phyloP scores from a whole-genome alignment of 306 rosid genomes.

The Fragaria vesca region DNA sequence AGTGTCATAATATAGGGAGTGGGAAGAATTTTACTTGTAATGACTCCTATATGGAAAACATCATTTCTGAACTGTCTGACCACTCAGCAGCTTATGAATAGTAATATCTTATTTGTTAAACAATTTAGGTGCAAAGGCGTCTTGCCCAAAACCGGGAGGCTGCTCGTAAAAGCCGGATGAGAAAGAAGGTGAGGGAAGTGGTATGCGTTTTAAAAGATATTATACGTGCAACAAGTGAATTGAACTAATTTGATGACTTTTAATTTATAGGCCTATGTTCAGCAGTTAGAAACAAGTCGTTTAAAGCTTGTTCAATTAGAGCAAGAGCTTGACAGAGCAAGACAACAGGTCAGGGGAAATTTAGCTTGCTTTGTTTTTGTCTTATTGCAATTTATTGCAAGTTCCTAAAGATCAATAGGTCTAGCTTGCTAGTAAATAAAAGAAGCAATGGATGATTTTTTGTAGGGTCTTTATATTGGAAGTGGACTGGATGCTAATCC shows the following conservation, averaged over 20 bases:
- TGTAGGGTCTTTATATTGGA: constrained; percentile 67
- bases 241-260: constrained; percentile 28
- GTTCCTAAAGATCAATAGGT: constrained; percentile 5
- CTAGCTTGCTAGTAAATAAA: constrained; percentile 18
- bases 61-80: background rate
- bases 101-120: constrained; percentile 23
- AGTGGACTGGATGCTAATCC: constrained; percentile 50
- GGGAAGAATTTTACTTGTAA: background rate
- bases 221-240: constrained; percentile 15
- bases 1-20: background rate
- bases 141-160: constrained; percentile 99
- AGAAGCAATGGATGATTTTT: constrained; percentile 23
- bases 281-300: constrained; percentile 90
- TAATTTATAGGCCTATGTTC: constrained; percentile 71
- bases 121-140: constrained; percentile 77
- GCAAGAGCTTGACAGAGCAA: constrained; percentile 70
- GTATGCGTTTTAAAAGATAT: constrained; percentile 23
- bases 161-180: constrained; percentile 91
- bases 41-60: background rate
- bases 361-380: constrained; percentile 22
- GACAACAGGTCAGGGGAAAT: constrained; percentile 60
- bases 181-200: constrained; percentile 69
- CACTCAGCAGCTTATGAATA: background rate
- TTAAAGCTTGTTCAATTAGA: constrained; percentile 71
- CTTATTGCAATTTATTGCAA: constrained; percentile 18